Conservation (phyloP, 1,284 basidiomycete genomes). For the Fistulina hepatica region DNA sequence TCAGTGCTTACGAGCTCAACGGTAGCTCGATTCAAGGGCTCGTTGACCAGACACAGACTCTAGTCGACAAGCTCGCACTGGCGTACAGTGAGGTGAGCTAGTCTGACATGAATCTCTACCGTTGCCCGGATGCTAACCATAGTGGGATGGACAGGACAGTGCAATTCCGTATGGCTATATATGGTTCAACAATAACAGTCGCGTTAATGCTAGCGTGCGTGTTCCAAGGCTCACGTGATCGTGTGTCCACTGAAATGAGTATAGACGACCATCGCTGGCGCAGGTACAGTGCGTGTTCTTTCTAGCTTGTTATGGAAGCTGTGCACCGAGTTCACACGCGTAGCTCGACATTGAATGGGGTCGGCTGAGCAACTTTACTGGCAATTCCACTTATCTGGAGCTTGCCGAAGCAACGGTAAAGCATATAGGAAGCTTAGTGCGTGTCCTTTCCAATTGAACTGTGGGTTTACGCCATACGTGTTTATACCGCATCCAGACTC, state of each 20-base stretch:
- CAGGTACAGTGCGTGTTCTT: constrained; percentile 45
- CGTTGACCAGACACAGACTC: constrained; percentile 43
- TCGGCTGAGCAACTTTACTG: constrained; percentile 22
- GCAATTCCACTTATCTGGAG: constrained; percentile 19
- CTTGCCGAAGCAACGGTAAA: constrained; percentile 27
- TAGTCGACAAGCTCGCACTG: constrained; percentile 45
- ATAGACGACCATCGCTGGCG: constrained; percentile 54
- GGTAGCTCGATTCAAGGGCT: constrained; percentile 36
- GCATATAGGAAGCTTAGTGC: constrained; percentile 26
- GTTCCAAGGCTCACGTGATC: not conserved
- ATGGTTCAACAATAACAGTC: constrained; percentile 39
- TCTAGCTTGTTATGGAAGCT: too few relatives aligned
- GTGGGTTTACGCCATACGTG: too few relatives aligned
- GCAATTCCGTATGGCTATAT: constrained; percentile 43
- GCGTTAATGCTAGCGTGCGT: constrained; percentile 31
- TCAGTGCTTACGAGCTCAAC: constrained; percentile 67
- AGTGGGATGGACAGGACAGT: constrained; percentile 32
- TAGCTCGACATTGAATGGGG: constrained; percentile 32
- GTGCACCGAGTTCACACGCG: too few relatives aligned
- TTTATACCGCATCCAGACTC: not conserved
- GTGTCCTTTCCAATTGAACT: constrained; percentile 21
- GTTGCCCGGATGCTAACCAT: not conserved
- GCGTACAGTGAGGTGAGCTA: constrained; percentile 25
- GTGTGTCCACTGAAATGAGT: constrained; percentile 4
- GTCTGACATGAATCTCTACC: not conserved